phyloP scores from a whole-genome alignment of 345 rosid genomes.

The Garcia nutans region DNA sequence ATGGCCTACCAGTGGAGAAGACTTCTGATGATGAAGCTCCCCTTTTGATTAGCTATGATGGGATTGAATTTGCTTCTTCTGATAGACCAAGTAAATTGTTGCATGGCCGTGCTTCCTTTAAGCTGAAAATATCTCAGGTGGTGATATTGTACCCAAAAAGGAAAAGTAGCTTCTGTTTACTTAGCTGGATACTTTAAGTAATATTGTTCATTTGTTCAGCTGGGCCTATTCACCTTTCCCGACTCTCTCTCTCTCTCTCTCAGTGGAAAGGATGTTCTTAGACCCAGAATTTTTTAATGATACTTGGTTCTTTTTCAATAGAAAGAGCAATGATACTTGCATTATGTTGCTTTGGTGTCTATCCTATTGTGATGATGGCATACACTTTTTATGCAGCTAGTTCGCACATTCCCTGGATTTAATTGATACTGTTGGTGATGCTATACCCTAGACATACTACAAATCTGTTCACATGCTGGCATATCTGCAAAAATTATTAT shows the following conservation, averaged over 20 bases:
- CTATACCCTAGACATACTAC: constrained; percentile 3
- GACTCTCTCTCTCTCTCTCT: not conserved
- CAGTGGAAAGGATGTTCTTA: not conserved
- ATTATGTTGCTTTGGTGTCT: not conserved
- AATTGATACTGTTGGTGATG: not conserved
- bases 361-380: not conserved
- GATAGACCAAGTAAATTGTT: constrained; percentile 58
- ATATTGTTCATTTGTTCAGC: not conserved
- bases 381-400: too few species aligned
- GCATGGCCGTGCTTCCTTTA: constrained; percentile 75
- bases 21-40: constrained; percentile 64
- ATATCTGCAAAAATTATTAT: not conserved
- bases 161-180: constrained; percentile 11
- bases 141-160: not conserved
- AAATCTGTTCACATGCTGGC: not conserved
- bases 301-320: not conserved
- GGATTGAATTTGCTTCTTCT: constrained; percentile 64
- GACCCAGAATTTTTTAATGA: too few species aligned
- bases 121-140: constrained; percentile 85
- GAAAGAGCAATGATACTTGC: not conserved
- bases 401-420: not conserved
- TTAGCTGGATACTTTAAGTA: not conserved
- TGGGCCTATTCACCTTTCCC: not conserved
- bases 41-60: constrained; percentile 70
- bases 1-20: constrained; percentile 62